Base-by-base conservation (phyloP, 148 eudicot species). In the Oxyria digyna region DNA sequence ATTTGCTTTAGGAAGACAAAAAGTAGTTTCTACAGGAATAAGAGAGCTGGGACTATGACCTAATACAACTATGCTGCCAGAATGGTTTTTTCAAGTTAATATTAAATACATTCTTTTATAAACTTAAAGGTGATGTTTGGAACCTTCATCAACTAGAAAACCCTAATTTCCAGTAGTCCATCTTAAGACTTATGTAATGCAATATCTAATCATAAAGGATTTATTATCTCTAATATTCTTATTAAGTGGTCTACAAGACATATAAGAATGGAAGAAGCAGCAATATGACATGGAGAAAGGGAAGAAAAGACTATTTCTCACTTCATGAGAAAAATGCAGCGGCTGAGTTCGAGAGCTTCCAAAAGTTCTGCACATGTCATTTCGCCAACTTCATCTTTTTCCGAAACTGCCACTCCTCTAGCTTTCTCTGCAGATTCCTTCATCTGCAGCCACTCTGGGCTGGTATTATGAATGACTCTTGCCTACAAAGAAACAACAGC, bases 291-390 rank as follows among this genome's bases (percentile, higher is more conserved):
- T 35, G 8, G 11, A 3, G 20, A 35, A n/a, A 26, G 38, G 0
- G 15, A 37, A 66, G 26, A 35, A 62, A 13, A 14, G 15, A 29
- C 15, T 62, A 17, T n/a, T 62, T 29, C 81, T n/a, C 71, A 95
- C 99, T 83, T 95, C 99, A 91, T 91, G 66, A 95, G 70, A 46
- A 85, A 52, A 70, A 95, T 83, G 72, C 97, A 95, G 50, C 99
- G 91, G 78, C 99, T 95, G 52, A 95, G 86, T 76, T 95, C 99
- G 74, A 95, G 97, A 83, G 99, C 99, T 91, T 95, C 99, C 70
- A 95, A 79, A 78, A 95, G 96, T 80, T 91, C 99, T 69, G 96
- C 85, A 69, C 96, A 95, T 29, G 97, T 91, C 81, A 87, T 67
- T 84, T 95, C 99, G 73, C 91, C 86, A 75, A 82, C 83, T 74